Evolutionary conservation across 1,139 yeast genomes (phyloP).

Genomic region (Saccharomyces hybrid): DNA sequence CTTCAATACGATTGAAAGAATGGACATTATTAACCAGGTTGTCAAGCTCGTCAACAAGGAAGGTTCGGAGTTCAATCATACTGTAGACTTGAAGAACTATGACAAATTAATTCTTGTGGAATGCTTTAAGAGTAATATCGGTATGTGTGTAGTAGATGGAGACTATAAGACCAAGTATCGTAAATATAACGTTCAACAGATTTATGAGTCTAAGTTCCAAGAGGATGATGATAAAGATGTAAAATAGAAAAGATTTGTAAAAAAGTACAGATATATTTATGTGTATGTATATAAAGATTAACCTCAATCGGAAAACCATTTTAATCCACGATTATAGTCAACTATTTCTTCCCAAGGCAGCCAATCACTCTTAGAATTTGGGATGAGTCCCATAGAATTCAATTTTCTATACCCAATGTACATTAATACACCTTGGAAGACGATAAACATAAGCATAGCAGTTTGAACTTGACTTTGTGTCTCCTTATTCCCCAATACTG

Average conservation of each 20-base stretch:
- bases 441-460: slow-evolving; percentile 44
- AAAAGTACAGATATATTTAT: background rate
- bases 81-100: slow-evolving; percentile 71
- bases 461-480: slow-evolving; percentile 39
- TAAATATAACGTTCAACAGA: slow-evolving; percentile 54
- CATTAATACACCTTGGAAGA: slow-evolving; percentile 59
- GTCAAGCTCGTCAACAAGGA: slow-evolving; percentile 62
- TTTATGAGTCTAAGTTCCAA: slow-evolving; percentile 42
- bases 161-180: slow-evolving; percentile 43
- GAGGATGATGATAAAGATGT: slow-evolving; percentile 11
- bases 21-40: slow-evolving; percentile 58
- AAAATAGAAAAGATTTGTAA: background rate
- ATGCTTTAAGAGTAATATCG: slow-evolving; percentile 76
- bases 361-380: slow-evolving; percentile 87
- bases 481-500: slow-evolving; percentile 33
- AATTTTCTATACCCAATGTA: slow-evolving; percentile 79
- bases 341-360: slow-evolving; percentile 67
- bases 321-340: slow-evolving; percentile 15
- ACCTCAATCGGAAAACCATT: slow-evolving; percentile 17
- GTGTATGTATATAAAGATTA: background rate
- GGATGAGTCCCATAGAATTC: slow-evolving; percentile 82
- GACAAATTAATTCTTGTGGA: slow-evolving; percentile 77
- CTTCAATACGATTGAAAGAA: slow-evolving; percentile 63
- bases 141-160: slow-evolving; percentile 68
- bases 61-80: slow-evolving; percentile 51